A percentile compares a stretch with the other conserved stretches of the same genome.
Evolutionary conservation across 2,329 filamentous ascomycete species (phyloP).

Genomic region (Neurospora crassa): DNA sequence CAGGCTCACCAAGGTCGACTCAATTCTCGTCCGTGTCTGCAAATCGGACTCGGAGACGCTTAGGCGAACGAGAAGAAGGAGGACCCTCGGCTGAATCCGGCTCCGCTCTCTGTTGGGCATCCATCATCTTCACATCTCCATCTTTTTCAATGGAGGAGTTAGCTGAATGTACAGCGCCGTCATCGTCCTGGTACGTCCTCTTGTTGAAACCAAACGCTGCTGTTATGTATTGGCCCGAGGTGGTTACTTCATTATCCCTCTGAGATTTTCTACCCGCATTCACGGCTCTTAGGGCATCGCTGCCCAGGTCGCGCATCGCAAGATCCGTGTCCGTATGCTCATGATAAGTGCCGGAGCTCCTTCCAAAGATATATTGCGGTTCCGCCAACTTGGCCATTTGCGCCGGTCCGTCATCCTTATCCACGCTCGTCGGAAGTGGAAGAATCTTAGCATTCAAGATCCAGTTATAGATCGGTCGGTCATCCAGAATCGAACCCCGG

Average conservation of each 20-base stretch:
- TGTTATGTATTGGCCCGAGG: neutral
- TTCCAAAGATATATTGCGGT: slow-evolving; percentile 38
- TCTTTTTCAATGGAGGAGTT: neutral
- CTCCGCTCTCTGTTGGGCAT: neutral
- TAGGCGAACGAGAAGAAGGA: neutral
- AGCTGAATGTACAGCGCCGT: neutral
- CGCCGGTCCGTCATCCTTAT: slow-evolving; percentile 23
- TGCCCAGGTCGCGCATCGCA: neutral
- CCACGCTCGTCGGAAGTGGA: slow-evolving; percentile 16
- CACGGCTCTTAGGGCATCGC: neutral
- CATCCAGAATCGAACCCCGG: slow-evolving; percentile 37
- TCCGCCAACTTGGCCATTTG: slow-evolving; percentile 39
- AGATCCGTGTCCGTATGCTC: neutral
- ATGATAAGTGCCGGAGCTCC: neutral
- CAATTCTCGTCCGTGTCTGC: neutral
- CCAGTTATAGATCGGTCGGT: slow-evolving; percentile 47
- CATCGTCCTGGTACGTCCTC: neutral
- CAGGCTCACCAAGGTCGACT: neutral
- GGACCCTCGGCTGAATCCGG: neutral
- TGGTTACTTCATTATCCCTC: neutral
- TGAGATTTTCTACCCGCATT: neutral
- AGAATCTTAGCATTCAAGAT: slow-evolving; percentile 43
- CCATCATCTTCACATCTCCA: neutral
- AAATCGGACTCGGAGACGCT: neutral
- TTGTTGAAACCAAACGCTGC: neutral